Base-by-base conservation (phyloP, 345 rosid genomes). In the Populus nigra region DNA sequence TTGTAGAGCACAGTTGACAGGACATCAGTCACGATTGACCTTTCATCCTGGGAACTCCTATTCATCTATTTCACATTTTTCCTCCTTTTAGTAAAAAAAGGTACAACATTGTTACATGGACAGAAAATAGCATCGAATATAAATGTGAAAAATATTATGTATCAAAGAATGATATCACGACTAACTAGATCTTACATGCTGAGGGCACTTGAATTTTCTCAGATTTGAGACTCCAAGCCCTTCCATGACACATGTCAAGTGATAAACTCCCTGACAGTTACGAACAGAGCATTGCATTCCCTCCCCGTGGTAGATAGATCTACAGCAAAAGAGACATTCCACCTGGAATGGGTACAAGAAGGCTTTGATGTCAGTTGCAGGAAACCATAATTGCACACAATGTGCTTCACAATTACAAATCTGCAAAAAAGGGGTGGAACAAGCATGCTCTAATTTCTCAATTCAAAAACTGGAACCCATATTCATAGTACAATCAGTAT, bases 151-250 rank as follows among this genome's bases (percentile, higher is more conserved):
- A 33, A 22, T 31, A 29, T 45, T 16, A 22, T 62, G 8, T 66
- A 79, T 38, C 43, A 86, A 80, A 25, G 36, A 43, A 66, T 43
- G 36, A 23, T 25, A 29, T 76, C 75, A 80, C 13, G 71, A 76
- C 5, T 23, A 70, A 57, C 50, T 65, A 71, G 76, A 67, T 41
- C 86, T 87, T 88, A 95, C 99, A 90, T 95, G 98, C 41, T 92
- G 99, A 47, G 97, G 94, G 75, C 99, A 95, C 87, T 80, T 92
- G 75, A 95, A 95, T 59, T 88, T 93, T 71, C 71, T 83, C 3
- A 65, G 70, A 38, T 80, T 89, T 4, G 86, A 76, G 77, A 86
- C 65, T 20, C 86, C 84, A 62, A 85, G 76, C 43, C 69, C 80
- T 81, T 84, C 85, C 84, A 85, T 85, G 1, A 57, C 93, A 75